Percentiles rank a stretch among this genome's conserved stretches.
Conservation (phyloP, 2,329 filamentous ascomycete genomes). For the Sclerotiophoma versabilis region DNA sequence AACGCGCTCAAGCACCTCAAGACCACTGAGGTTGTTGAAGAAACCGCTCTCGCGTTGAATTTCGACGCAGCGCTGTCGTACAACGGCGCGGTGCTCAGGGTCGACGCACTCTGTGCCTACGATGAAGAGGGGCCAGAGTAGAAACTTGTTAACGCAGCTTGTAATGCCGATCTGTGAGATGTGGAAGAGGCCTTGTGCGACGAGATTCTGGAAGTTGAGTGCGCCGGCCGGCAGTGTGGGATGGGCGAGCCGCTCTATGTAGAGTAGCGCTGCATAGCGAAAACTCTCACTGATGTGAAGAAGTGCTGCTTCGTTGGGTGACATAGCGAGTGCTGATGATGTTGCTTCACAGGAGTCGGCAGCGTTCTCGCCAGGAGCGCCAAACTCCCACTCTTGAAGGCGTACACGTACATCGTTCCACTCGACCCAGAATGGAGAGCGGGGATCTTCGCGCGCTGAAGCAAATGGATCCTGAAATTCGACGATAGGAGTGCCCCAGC, state of each 20-base stretch:
- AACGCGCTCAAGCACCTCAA: constrained; percentile 84
- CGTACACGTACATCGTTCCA: constrained; percentile 81
- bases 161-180: constrained; percentile 78
- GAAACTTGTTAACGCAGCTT: constrained; percentile 80
- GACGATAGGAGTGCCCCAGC: constrained; percentile 66
- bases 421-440: constrained; percentile 76
- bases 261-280: constrained; percentile 86
- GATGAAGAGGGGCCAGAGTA: constrained; percentile 93
- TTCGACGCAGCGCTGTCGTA: constrained; percentile 80
- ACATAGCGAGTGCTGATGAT: constrained; percentile 34
- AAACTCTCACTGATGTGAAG: constrained; percentile 88
- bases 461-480: constrained; percentile 54
- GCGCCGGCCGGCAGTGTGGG: constrained; percentile 76
- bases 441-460: constrained; percentile 62
- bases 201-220: constrained; percentile 81
- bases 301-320: constrained; percentile 72
- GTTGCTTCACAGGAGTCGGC: constrained; percentile 35
- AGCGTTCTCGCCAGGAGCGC: constrained; percentile 36
- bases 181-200: constrained; percentile 82
- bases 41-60: constrained; percentile 91
- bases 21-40: constrained; percentile 87
- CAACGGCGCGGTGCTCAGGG: constrained; percentile 77
- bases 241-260: constrained; percentile 85
- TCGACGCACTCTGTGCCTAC: constrained; percentile 88
- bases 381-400: constrained; percentile 82